Percentiles rank a stretch among this genome's conserved stretches.
These are phyloP conservation scores for Arabis hirsuta DNA, from an alignment of 345 rosid genomes.

Conservation along the genomic window DNA sequence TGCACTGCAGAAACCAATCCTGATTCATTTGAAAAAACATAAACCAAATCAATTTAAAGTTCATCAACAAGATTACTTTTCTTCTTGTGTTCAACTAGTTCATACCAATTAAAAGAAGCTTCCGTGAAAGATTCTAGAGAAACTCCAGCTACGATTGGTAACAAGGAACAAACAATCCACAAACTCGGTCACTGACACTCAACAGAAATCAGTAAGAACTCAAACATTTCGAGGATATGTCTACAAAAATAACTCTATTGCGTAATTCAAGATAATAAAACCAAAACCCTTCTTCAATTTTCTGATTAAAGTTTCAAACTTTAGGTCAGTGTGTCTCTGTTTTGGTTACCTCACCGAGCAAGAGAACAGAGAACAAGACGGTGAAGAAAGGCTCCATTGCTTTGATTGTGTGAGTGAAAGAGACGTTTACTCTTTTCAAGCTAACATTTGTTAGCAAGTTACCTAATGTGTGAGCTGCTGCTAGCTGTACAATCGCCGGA, in stretches of 20 bases:
- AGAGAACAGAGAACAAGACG: slow-evolving; percentile 64
- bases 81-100: neutral
- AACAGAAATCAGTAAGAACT: slow-evolving; percentile 5
- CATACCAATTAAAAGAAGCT: slow-evolving; percentile 82
- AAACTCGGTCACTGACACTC: slow-evolving; percentile 62
- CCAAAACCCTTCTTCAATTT: neutral
- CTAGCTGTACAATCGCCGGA: slow-evolving; percentile 70
- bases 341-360: slow-evolving; percentile 67
- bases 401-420: slow-evolving; percentile 95
- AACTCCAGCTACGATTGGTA: slow-evolving; percentile 86
- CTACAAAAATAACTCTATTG: neutral
- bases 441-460: slow-evolving; percentile 85
- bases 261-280: neutral
- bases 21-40: slow-evolving; percentile 35
- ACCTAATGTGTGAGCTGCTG: slow-evolving; percentile 77
- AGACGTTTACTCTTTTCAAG: slow-evolving; percentile 74
- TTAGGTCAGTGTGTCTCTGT: neutral
- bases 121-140: slow-evolving; percentile 83
- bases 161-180: slow-evolving; percentile 62
- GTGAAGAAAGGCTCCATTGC: slow-evolving; percentile 96
- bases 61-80: neutral
- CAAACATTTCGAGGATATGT: neutral
- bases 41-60: slow-evolving; percentile 6
- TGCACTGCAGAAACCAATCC: slow-evolving; percentile 87
- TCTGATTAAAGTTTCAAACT: neutral